Evolutionary conservation across 1,284 basidiomycete species (phyloP).

Genomic region (Boletus semigastroideus): DNA sequence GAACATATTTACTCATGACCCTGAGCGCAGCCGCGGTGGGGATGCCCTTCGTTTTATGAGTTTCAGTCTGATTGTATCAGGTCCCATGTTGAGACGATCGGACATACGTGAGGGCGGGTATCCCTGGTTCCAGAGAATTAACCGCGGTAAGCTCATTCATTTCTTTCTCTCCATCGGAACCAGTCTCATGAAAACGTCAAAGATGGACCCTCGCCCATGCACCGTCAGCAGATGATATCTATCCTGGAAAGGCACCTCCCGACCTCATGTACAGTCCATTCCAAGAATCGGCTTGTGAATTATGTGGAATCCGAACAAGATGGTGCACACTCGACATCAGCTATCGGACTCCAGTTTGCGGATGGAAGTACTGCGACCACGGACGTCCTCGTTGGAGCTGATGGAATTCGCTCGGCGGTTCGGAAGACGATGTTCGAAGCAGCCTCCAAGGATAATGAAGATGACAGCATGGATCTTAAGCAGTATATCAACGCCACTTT

Average conservation of each 20-base stretch:
- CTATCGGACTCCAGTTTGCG: slow-evolving; percentile 14
- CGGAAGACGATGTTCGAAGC: slow-evolving; percentile 22
- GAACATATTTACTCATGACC: neutral
- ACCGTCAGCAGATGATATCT: slow-evolving; percentile 26
- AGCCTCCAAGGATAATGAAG: slow-evolving; percentile 1
- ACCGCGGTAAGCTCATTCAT: slow-evolving; percentile 5
- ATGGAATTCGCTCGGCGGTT: slow-evolving; percentile 23
- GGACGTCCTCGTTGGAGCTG: slow-evolving; percentile 21
- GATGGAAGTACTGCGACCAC: slow-evolving; percentile 21
- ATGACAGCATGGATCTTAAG: slow-evolving; percentile 1
- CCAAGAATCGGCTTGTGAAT: slow-evolving; percentile 18
- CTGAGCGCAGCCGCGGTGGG: neutral
- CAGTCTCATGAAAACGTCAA: neutral
- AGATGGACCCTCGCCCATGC: slow-evolving; percentile 18
- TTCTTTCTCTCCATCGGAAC: too few species aligned
- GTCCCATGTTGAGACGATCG: slow-evolving; percentile 10
- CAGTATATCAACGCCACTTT: slow-evolving; percentile 21
- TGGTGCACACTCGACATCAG: neutral
- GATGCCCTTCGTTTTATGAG: neutral
- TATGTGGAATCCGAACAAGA: slow-evolving; percentile 12
- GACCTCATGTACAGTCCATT: slow-evolving; percentile 20
- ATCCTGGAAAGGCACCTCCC: slow-evolving; percentile 22
- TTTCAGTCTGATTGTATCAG: slow-evolving; percentile 1
- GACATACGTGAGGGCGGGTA: slow-evolving; percentile 27
- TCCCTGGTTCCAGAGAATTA: slow-evolving; percentile 13